These are phyloP conservation scores for Trypanosomatidae sp. DNA, from an alignment of 208 protist species.

Conservation along the genomic window DNA sequence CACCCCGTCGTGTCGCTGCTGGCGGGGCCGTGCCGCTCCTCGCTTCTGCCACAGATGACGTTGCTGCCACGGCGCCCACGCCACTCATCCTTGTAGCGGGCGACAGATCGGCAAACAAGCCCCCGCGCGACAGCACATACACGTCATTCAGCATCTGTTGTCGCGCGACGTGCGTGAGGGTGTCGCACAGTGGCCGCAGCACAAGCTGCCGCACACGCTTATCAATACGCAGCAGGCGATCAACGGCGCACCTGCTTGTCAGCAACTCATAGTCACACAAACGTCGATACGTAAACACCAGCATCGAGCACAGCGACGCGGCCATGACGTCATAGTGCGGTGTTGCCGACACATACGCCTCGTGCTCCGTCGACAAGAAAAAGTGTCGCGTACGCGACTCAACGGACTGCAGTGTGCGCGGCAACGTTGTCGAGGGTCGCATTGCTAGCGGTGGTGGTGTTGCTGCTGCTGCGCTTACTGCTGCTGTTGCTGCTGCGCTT, in stretches of 20 bases:
- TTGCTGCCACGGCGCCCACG: too few relatives aligned
- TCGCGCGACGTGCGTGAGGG: slow-evolving; percentile 25
- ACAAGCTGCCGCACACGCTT: slow-evolving; percentile 31
- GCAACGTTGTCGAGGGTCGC: slow-evolving; percentile 7
- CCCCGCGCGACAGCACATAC: slow-evolving; percentile 26
- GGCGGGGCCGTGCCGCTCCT: too few relatives aligned
- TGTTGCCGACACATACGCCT: slow-evolving; percentile 14
- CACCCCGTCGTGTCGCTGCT: too few relatives aligned
- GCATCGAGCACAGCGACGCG: slow-evolving; percentile 27
- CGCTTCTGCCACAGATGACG: too few relatives aligned
- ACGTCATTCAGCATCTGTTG: slow-evolving; percentile 32
- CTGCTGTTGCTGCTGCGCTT: not conserved
- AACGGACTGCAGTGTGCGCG: too few relatives aligned
- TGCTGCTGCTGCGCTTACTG: not conserved
- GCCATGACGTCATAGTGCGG: slow-evolving; percentile 48
- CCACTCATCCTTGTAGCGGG: too few relatives aligned
- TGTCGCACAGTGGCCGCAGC: slow-evolving; percentile 33
- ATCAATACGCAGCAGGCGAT: slow-evolving; percentile 57
- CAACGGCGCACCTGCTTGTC: slow-evolving; percentile 13
- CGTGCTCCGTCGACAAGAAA: slow-evolving; percentile 25
- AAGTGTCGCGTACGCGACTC: too few relatives aligned
- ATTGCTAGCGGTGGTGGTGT: not conserved
- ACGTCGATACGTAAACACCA: slow-evolving; percentile 45
- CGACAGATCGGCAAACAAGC: too few relatives aligned
- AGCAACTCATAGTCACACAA: slow-evolving; percentile 55